Conservation (phyloP, 2,329 filamentous ascomycete genomes). For the Cadophora malorum region DNA sequence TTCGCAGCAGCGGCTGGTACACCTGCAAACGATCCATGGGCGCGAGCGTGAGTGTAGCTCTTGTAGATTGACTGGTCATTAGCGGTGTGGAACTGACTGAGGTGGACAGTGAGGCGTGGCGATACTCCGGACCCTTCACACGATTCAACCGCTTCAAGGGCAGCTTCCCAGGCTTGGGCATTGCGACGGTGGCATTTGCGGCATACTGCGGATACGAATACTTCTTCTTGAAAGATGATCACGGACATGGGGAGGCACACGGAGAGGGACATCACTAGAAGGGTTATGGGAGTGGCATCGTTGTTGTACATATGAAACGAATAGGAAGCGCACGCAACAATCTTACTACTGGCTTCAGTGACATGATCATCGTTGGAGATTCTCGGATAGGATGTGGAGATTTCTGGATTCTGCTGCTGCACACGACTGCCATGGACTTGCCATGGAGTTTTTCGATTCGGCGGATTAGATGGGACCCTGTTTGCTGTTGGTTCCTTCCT, state of each 20-base stretch:
- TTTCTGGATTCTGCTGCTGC: background rate
- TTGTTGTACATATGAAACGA: slow-evolving; percentile 52
- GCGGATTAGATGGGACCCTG: background rate
- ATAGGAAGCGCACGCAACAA: slow-evolving; percentile 21
- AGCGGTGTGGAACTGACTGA: slow-evolving; percentile 25
- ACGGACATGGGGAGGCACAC: slow-evolving; percentile 62
- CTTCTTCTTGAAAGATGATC: slow-evolving; percentile 79
- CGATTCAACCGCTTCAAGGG: slow-evolving; percentile 88
- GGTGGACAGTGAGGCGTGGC: slow-evolving; percentile 91
- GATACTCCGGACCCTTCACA: slow-evolving; percentile 88
- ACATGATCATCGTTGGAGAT: background rate
- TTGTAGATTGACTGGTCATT: background rate
- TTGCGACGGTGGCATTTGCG: slow-evolving; percentile 88
- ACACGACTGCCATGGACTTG: background rate
- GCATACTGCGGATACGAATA: slow-evolving; percentile 91
- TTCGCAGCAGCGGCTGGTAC: slow-evolving; percentile 74
- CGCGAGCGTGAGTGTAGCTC: slow-evolving; percentile 59
- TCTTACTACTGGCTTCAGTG: background rate
- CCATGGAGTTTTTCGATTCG: background rate
- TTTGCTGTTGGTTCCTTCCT: too few species aligned
- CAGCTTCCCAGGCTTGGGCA: slow-evolving; percentile 88
- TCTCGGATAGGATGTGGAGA: background rate
- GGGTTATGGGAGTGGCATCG: slow-evolving; percentile 21
- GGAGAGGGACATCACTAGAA: slow-evolving; percentile 63
- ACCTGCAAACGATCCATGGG: slow-evolving; percentile 69